Percentiles rank a stretch among this genome's conserved stretches.
These are phyloP conservation scores for Paraphoma chrysanthemicola DNA, from an alignment of 2,329 filamentous ascomycete genomes.

Conservation along the genomic window DNA sequence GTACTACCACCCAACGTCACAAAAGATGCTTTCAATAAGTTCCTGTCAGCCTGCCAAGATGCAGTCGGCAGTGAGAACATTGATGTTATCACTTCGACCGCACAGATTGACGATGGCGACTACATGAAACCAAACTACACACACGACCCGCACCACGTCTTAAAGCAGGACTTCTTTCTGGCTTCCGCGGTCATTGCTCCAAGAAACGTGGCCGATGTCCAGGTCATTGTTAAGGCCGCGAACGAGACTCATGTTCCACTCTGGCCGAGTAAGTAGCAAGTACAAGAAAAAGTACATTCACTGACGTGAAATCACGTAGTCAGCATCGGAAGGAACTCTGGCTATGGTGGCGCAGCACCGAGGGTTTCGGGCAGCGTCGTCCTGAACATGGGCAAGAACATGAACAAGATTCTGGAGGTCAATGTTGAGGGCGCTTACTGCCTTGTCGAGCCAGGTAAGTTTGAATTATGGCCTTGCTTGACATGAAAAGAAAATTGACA, in stretches of 20 bases:
- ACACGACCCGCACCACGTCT: slow-evolving; percentile 52
- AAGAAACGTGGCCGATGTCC: slow-evolving; percentile 39
- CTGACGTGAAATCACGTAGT: background rate
- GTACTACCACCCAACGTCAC: slow-evolving; percentile 10
- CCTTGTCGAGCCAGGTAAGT: slow-evolving; percentile 52
- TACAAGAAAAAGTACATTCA: background rate
- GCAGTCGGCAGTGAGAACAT: slow-evolving; percentile 10
- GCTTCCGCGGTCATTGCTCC: slow-evolving; percentile 54
- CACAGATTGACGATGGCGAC: slow-evolving; percentile 22
- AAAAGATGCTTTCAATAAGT: background rate
- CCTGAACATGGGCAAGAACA: slow-evolving; percentile 52
- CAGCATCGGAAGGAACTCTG: slow-evolving; percentile 53
- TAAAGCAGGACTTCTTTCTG: slow-evolving; percentile 52
- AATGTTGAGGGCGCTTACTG: slow-evolving; percentile 47
- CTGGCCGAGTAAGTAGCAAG: slow-evolving; percentile 28
- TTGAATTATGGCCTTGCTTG: background rate
- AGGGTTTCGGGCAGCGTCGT: slow-evolving; percentile 54
- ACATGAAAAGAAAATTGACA: background rate
- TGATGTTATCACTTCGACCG: slow-evolving; percentile 7
- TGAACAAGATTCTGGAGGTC: slow-evolving; percentile 51
- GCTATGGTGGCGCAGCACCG: slow-evolving; percentile 58
- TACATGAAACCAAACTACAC: slow-evolving; percentile 38
- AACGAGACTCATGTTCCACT: slow-evolving; percentile 40
- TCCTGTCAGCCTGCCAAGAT: slow-evolving; percentile 2
- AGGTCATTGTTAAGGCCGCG: slow-evolving; percentile 32